Conservation (phyloP, 306 rosid species). For the apple (Malus domestica) region ASM211411v1 NC_041799.1:4601001-4601500, state of each 20-base stretch:
- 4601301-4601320: conserved; percentile 70
- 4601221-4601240: conserved; percentile 82
- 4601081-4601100: conserved; percentile 23
- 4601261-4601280: conserved; percentile 74
- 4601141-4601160: conserved; percentile 45
- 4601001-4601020: conserved; percentile 28
- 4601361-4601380: conserved; percentile 57
- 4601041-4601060: conserved; percentile 57
- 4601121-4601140: conserved; percentile 61
- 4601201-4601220: conserved; percentile 52
- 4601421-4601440: conserved; percentile 42
- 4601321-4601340: conserved; percentile 64
- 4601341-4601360: conserved; percentile 50
- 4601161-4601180: conserved; percentile 44
- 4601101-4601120: conserved; percentile 26
- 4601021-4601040: conserved; percentile 58
- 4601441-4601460: conserved; percentile 20
- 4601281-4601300: conserved; percentile 43
- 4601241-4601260: conserved; percentile 68
- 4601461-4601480: conserved; percentile 57
- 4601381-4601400: conserved; percentile 55
- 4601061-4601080: conserved; percentile 78
- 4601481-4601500: conserved; percentile 71
- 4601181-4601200: conserved; percentile 45
- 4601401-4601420: conserved; percentile 59